Base-by-base conservation (phyloP, 495 filamentous ascomycete genomes). In the Tuber umbilicatum region DNA sequence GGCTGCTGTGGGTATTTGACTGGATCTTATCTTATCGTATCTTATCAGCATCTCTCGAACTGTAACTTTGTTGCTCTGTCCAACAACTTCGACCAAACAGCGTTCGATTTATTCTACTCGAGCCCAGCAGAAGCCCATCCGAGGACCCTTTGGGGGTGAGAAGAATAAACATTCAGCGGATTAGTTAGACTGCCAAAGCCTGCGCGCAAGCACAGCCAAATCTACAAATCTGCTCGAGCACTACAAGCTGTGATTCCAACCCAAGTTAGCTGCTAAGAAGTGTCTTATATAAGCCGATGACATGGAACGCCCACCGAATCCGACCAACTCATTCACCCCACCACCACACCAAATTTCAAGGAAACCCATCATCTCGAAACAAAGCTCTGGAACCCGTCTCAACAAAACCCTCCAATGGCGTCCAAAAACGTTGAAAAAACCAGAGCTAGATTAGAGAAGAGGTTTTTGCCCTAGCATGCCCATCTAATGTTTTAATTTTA, bases 371-470 rank as follows among this genome's bases (percentile, higher is more conserved):
- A 43, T 31, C 31, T 27, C 23, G 23, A 7, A 31, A 17, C 27
- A 71, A 19, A 10, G 38, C 31, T 47, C 38, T 9, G 10, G 16
- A 27, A 40, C 38, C 19, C n/a, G 27, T 45, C 42, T 14, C 45
- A 47, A 5, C 39, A 40, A 35, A 14, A 17, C 1, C 55, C 41
- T 38, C 37, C 21, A 9, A 81, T 81, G 80, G 73, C 80, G 40
- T 79, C 79, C 9, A 76, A 76, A 67, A 82, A 80, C 67, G 76
- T 82, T 41, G 81, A 80, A 43, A 82, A 82, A 69, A 82, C 81
- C 17, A 70, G 78, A 68, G 73, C 72, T 35, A 76, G 81, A 5
- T 74, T 82, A 27, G 73, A 82, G 73, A 82, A 79, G 68, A 74
- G 77, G 81, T 82, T 47, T 42, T 47, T 42, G 31, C 23, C 68